Base-by-base conservation (phyloP, 2,329 filamentous ascomycete species). In the Penicillium italicum region DNA sequence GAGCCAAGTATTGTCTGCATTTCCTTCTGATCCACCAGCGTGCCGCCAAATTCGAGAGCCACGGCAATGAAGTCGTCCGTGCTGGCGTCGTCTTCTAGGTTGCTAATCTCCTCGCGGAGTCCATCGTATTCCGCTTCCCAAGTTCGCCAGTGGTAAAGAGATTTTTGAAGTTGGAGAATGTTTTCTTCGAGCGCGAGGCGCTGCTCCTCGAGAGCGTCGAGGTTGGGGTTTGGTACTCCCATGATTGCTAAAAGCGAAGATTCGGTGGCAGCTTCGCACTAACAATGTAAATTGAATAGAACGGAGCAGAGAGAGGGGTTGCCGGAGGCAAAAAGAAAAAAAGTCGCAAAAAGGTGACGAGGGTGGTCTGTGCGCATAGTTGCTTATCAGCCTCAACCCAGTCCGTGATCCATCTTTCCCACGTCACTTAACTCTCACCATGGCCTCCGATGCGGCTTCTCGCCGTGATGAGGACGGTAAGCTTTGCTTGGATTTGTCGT, bases 101-200 rank as follows among this genome's bases (percentile, higher is more conserved):
- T 78, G 50, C 84, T 75, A 30, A 97, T 82, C 66, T 95, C 90
- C 70, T 95, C 90, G 70, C 89, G 91, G 59, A 97, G 80, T 24
- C 87, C 85, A 69, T 96, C 90, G 73, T 97, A 97, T 72, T 97
- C 93, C 45, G 89, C 85, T 71, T 96, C 92, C 84, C 90, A 95
- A 52, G 86, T 87, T 61, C 90, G 88, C 93, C 93, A 99, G 76
- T 96, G 88, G 59, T 86, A 85, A 50, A 97, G 80, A 7, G 89
- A 86, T 66, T 88, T 85, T 53, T 84, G 84, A 20, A 97, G 82
- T 70, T 90, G 85, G 47, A 80, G 76, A 44, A 96, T 82, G 61
- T 87, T 91, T 36, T 85, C 82, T 72, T 96, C 90, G 8, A 97
- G 85, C 58, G 86, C 81, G 62, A 82, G 78, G 16, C 90, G 84